phyloP scores from a whole-genome alignment of 805 yeast species.

The Candida orba region DNA sequence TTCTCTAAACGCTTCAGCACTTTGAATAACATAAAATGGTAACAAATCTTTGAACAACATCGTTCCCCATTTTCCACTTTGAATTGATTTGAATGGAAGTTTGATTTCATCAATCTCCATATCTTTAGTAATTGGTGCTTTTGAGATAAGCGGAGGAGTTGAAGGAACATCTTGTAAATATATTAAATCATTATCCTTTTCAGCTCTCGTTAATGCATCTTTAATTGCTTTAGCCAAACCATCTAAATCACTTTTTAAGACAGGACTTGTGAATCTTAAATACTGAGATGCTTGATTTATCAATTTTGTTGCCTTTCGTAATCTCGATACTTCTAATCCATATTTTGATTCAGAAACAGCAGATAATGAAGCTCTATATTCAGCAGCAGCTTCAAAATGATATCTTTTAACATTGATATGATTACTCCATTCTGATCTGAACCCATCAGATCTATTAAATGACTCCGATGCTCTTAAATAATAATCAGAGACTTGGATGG shows the following conservation, averaged over 20 bases:
- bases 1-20: conserved; percentile 61
- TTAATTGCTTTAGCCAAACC: conserved; percentile 42
- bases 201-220: conserved; percentile 45
- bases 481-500: conserved; percentile 52
- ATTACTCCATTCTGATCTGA: conserved; percentile 58
- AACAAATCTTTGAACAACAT: conserved; percentile 52
- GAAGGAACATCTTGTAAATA: conserved; percentile 62
- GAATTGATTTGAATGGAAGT: conserved; percentile 23
- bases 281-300: conserved; percentile 31
- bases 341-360: conserved; percentile 43
- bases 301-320: conserved; percentile 35
- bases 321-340: conserved; percentile 65
- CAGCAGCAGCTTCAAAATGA: conserved; percentile 70
- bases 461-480: conserved; percentile 42
- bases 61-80: conserved; percentile 17
- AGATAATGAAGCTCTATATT: conserved; percentile 50
- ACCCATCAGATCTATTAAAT: conserved; percentile 40
- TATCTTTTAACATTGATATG: conserved; percentile 49
- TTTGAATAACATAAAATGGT: conserved; percentile 60
- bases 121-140: conserved; percentile 52
- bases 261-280: conserved; percentile 34
- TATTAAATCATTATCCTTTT: conserved; percentile 75
- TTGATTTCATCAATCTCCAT: conserved; percentile 31
- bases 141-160: conserved; percentile 35
- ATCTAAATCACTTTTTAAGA: conserved; percentile 43